Conservation (phyloP, 306 rosid genomes). For the Styphnolobium japonicum region DNA sequence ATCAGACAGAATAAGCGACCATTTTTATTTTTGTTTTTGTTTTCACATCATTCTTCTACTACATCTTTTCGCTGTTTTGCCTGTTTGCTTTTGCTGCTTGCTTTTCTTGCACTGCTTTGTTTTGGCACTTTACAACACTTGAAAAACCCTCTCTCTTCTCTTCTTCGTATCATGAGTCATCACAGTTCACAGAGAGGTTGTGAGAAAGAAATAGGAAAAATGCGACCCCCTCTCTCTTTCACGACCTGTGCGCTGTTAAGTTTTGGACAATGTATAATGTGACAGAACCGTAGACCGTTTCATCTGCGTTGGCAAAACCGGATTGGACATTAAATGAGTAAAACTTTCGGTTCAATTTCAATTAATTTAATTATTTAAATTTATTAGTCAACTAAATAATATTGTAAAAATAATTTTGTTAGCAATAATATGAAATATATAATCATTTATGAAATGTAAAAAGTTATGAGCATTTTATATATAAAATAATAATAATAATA, state of each 20-base stretch:
- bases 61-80: background rate
- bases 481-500: too few relatives aligned
- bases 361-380: too few relatives aligned
- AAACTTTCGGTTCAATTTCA: too few relatives aligned
- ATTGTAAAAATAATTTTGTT: too few relatives aligned
- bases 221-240: background rate
- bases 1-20: slow-evolving; percentile 49
- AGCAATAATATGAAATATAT: too few relatives aligned
- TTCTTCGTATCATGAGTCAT: background rate
- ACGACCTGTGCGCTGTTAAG: background rate
- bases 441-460: too few relatives aligned
- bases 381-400: too few relatives aligned
- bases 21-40: slow-evolving; percentile 34
- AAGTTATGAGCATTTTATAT: too few relatives aligned
- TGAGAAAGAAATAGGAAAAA: background rate
- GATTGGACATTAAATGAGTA: too few relatives aligned
- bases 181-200: background rate
- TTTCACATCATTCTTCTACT: slow-evolving; percentile 48
- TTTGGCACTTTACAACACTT: slow-evolving; percentile 46
- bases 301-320: too few relatives aligned
- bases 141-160: slow-evolving; percentile 17
- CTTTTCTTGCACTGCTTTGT: slow-evolving; percentile 9
- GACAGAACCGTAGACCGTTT: background rate
- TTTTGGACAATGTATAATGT: background rate
- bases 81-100: slow-evolving; percentile 7